phyloP scores from a whole-genome alignment of 176 grass and related monocot species.

The Poa pratensis region DNA sequence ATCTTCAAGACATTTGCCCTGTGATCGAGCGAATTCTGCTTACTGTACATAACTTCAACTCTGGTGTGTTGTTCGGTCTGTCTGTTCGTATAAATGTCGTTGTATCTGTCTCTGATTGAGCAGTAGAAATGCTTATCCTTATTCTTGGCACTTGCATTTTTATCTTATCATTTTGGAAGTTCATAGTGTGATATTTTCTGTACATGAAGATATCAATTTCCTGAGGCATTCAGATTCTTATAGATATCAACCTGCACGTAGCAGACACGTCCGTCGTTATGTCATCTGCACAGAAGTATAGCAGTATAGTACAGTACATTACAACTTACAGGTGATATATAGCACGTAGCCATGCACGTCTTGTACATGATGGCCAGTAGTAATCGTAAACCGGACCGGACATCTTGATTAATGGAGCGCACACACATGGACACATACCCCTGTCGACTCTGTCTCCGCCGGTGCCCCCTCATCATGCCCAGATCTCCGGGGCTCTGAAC shows the following conservation, averaged over 20 bases:
- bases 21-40: not conserved
- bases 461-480: not conserved
- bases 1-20: not conserved
- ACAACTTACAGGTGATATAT: not conserved
- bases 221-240: not conserved
- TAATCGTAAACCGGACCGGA: not conserved
- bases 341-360: not conserved
- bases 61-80: not conserved
- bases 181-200: not conserved
- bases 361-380: not conserved
- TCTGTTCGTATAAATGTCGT: not conserved
- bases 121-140: not conserved
- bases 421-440: not conserved
- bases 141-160: not conserved
- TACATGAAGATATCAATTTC: not conserved
- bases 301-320: not conserved
- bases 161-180: not conserved
- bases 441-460: not conserved
- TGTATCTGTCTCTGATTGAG: not conserved
- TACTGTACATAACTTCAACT: too few species aligned
- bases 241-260: not conserved
- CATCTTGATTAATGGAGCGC: not conserved
- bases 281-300: not conserved
- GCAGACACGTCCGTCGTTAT: not conserved
- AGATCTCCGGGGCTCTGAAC: slow-evolving; percentile 46